Evolutionary conservation across 768 basidiomycete genomes (phyloP), one percentile per base, ranked within the genome.

Genomic region (Boletus rex-veris): DNA sequence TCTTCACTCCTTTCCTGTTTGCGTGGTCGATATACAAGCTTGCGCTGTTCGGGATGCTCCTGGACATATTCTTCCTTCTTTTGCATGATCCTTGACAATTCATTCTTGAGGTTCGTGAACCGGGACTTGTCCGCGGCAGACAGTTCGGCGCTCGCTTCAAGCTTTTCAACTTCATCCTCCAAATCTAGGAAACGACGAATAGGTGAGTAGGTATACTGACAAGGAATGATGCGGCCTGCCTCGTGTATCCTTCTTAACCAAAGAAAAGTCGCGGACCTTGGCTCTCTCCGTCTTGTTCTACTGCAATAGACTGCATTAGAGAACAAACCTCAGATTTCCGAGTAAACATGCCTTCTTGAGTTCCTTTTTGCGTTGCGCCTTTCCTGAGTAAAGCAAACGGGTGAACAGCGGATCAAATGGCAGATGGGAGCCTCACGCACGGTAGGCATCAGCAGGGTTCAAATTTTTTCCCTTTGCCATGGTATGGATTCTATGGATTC

Each of bases 391-490:
- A 35, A 35, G 14, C 14, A 38, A 16, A 18, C 16, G 12, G 3
- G 35, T 61, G n/a, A 52, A 24, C 26, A 56, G 18, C 57, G 5
- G 50, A 21, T 39, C n/a, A 48, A n/a, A 11, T 11, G 48, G 19
- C 11, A 18, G n/a, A 35, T 44, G 1, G 36, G 21, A 31, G 33
- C 30, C 35, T 10, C 41, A 81, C 89, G 65, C 65, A 92, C 96
- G 85, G 70, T 78, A 88, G 0, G 96, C 87, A 67, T 99, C 96
- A n/a, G 90, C 96, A 24, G 96, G 96, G 67, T 99, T 99, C 54
- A 85, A 68, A 53, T 77, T 84, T 68, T 94, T 96, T 24, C 82
- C 84, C 72, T 95, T 96, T 12, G 81, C 85, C 92, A 95, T 93
- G 51, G 26, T 15, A 9, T 7, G 7, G 24, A 24, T 4, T 24